Conservation (phyloP, 2,329 filamentous ascomycete genomes). For the Pochonia chlamydosporia region DNA sequence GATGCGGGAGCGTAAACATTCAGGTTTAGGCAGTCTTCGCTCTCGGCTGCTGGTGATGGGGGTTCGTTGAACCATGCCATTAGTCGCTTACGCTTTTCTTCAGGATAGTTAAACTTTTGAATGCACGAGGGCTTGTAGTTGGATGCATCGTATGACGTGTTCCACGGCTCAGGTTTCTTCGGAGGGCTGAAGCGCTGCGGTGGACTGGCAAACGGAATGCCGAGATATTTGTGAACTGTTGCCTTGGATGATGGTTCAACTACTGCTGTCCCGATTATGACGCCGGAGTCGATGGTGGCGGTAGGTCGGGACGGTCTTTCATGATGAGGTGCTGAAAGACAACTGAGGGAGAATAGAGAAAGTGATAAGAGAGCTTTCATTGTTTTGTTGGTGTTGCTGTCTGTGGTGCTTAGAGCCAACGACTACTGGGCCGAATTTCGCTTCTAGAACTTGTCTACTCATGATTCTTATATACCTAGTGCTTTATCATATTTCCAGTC, state of each 20-base stretch:
- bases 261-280: not conserved
- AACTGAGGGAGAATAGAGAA: not conserved
- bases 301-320: not conserved
- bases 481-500: too few species aligned
- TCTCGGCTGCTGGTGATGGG: not conserved
- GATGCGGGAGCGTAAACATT: not conserved
- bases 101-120: conserved; percentile 1
- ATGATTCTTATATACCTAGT: too few species aligned
- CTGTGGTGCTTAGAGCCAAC: too few species aligned
- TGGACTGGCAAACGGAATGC: not conserved
- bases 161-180: not conserved
- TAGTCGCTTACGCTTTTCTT: not conserved
- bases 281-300: not conserved
- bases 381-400: too few species aligned
- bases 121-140: conserved; percentile 1
- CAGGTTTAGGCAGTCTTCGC: conserved; percentile 1
- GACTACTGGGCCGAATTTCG: too few species aligned
- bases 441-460: too few species aligned
- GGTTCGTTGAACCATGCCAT: conserved; percentile 1
- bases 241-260: not conserved
- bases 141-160: conserved; percentile 1
- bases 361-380: not conserved
- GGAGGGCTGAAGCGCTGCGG: conserved; percentile 1
- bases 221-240: conserved; percentile 2
- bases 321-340: too few species aligned